Conservation (phyloP, 2,329 filamentous ascomycete species). For the Cladophialophora exuberans region DNA sequence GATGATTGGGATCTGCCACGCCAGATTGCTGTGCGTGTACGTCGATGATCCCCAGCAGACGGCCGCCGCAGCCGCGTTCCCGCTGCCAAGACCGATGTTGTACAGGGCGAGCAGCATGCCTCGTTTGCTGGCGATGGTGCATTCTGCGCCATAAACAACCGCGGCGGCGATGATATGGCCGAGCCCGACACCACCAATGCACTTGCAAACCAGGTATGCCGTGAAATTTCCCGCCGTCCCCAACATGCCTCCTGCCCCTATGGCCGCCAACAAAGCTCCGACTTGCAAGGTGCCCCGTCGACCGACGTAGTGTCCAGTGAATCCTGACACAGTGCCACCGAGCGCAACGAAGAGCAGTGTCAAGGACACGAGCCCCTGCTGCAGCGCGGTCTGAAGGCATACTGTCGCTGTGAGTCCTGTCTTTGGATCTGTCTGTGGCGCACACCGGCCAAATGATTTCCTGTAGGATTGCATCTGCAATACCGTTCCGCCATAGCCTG, state of each 20-base stretch:
- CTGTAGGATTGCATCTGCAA: conserved; percentile 13
- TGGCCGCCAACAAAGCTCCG: conserved; percentile 64
- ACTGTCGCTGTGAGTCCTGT: conserved; percentile 1
- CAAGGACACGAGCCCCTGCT: conserved; percentile 37
- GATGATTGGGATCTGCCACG: conserved; percentile 39
- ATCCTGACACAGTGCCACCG: conserved; percentile 57
- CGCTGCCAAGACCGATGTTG: conserved; percentile 33
- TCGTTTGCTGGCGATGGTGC: conserved; percentile 54
- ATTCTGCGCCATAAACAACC: conserved; percentile 58
- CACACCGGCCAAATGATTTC: conserved; percentile 14
- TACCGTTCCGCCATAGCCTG: conserved; percentile 12
- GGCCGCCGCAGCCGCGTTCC: conserved; percentile 35
- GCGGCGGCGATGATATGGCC: conserved; percentile 46
- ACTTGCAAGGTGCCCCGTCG: conserved; percentile 68
- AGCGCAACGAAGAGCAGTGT: conserved; percentile 36
- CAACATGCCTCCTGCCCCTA: conserved; percentile 63
- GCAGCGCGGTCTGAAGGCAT: conserved; percentile 28
- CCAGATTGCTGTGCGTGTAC: conserved; percentile 35
- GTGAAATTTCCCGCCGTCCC: conserved; percentile 21
- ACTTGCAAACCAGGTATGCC: conserved; percentile 51
- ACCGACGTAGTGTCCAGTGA: conserved; percentile 60
- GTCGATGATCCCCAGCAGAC: conserved; percentile 36
- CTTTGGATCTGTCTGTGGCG: neutral
- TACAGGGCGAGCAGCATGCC: conserved; percentile 48
- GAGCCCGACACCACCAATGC: conserved; percentile 48